Conservation (phyloP, 2,329 filamentous ascomycete genomes). For the Aspergillaceae sp. region DNA sequence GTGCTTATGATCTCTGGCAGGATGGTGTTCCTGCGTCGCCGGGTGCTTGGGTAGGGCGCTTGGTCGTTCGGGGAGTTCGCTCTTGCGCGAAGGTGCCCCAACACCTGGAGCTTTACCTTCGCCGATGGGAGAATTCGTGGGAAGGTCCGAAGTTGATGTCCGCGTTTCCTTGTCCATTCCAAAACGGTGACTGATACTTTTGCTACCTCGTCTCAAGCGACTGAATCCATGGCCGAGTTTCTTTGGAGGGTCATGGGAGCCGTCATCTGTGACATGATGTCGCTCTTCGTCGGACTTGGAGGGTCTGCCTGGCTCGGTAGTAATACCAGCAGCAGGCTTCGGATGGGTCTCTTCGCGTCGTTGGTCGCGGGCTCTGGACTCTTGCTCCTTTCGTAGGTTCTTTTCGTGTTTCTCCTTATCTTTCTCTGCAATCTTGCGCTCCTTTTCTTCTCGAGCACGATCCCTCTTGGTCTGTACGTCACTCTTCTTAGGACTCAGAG, state of each 20-base stretch:
- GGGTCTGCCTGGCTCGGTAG: constrained; percentile 58
- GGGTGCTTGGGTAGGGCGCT: constrained; percentile 2
- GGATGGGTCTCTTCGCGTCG: constrained; percentile 52
- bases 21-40: constrained; percentile 14
- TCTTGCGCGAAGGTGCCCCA: constrained; percentile 8
- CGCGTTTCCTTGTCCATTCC: constrained; percentile 31
- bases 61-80: constrained; percentile 7
- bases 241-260: constrained; percentile 35
- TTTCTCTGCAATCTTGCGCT: constrained; percentile 43
- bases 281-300: constrained; percentile 49
- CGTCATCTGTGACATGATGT: constrained; percentile 22
- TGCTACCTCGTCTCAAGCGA: constrained; percentile 62
- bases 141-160: constrained; percentile 18
- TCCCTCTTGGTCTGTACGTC: constrained; percentile 64
- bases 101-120: constrained; percentile 10
- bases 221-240: constrained; percentile 44
- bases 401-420: constrained; percentile 47
- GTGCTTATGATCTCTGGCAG: constrained; percentile 12
- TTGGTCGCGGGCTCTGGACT: constrained; percentile 42
- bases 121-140: constrained; percentile 9
- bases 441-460: constrained; percentile 48
- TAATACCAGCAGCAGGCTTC: constrained; percentile 35
- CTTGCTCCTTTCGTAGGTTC: constrained; percentile 50
- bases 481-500: constrained; percentile 49
- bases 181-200: constrained; percentile 69